Evolutionary conservation across 129 eudicot species (phyloP), one percentile per base, ranked within the genome.

Genomic region (Pulicaria dysenterica): DNA sequence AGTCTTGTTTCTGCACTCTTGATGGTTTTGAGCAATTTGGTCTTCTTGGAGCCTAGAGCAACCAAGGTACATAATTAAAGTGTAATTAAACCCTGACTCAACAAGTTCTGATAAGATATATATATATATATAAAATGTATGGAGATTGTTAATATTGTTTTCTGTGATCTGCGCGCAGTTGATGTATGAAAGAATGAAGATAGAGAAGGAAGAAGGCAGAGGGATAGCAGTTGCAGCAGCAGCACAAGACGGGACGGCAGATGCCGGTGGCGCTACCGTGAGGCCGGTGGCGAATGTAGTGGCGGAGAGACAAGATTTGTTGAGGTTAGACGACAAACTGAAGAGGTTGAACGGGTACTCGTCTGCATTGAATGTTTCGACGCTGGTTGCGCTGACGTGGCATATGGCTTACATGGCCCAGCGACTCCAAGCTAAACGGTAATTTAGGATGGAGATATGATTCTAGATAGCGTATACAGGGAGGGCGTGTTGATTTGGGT

Each of bases 161-260:
- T 60, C 15, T 37, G 1, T 48, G 4, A 4, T 56, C 2, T 72
- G 12, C 14, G 49, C 69, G 73, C 50, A 91, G 97, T 73, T 78
- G 43, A 86, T 86, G 96, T 81, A 79, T 68, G 85, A 86, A 46
- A 84, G 85, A 50, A 73, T 81, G 87, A 91, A 86, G 83, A 53
- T 80, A 81, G 93, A 91, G 79, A 88, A 91, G 74, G 97, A 91
- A 66, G 95, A 88, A 76, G 88, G 97, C 31, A 75, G 87, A 49
- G 87, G 89, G 16, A 36, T 59, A 38, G 74, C 51, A 8, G 31
- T 24, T 24, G 31, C 34, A 13, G 78, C 34, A 13, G 78, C 54
- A 2, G 69, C 79, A 15, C 12, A 39, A 37, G 60, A 39, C 19
- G 45, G 63, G 53, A 41, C 31, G 17, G 77, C 51, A 0, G 83